Conservation (phyloP, 2,329 filamentous ascomycete genomes). For the Fonsecaea multimorphosa region DNA sequence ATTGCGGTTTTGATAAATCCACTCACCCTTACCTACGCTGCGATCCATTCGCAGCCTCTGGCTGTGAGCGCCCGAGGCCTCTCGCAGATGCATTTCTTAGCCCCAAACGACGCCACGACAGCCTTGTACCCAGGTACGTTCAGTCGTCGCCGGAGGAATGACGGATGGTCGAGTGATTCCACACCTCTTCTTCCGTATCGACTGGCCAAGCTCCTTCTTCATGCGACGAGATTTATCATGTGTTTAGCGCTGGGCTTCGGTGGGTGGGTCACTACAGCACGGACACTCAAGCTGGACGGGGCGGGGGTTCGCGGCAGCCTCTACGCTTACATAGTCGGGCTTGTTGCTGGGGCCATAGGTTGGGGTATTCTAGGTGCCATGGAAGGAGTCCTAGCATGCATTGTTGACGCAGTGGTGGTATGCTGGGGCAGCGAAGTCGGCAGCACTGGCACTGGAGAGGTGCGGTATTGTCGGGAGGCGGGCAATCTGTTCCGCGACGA, state of each 20-base stretch:
- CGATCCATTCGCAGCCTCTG: constrained; percentile 88
- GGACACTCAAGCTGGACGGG: constrained; percentile 70
- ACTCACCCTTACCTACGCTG: constrained; percentile 87
- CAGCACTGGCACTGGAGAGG: constrained; percentile 66
- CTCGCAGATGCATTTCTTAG: constrained; percentile 80
- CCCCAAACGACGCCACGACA: constrained; percentile 74
- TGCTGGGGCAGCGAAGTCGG: constrained; percentile 92
- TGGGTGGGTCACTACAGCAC: constrained; percentile 94
- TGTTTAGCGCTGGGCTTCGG: constrained; percentile 87
- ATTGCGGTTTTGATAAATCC: constrained; percentile 88
- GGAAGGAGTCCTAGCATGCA: constrained; percentile 84
- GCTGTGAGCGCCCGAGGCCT: constrained; percentile 77
- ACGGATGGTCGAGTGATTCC: constrained; percentile 45
- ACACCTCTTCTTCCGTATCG: constrained; percentile 79
- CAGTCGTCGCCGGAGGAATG: constrained; percentile 25
- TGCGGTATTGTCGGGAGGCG: constrained; percentile 88
- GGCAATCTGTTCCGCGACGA: constrained; percentile 81
- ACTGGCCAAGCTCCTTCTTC: constrained; percentile 86
- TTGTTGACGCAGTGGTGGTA: constrained; percentile 85
- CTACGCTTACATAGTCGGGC: constrained; percentile 91
- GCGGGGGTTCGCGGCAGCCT: constrained; percentile 73
- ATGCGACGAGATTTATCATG: constrained; percentile 90
- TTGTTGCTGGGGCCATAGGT: constrained; percentile 92
- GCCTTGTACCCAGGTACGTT: constrained; percentile 58
- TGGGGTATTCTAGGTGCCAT: constrained; percentile 92